These are phyloP conservation scores for Gossypium herbaceum DNA, from an alignment of 345 rosid genomes.

Conservation along the genomic window DNA sequence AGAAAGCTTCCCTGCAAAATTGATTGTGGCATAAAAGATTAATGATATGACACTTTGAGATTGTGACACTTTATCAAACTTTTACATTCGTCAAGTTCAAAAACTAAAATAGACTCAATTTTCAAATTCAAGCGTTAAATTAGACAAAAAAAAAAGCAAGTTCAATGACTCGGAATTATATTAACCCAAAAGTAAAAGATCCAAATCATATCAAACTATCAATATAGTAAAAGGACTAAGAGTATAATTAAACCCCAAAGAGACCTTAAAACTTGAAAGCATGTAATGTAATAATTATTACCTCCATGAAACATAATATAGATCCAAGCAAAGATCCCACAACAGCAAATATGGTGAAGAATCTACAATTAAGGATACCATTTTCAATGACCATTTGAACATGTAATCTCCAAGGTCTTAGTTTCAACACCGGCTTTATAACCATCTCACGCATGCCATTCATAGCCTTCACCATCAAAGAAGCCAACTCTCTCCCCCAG, in stretches of 20 bases:
- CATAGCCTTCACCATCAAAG: slow-evolving; percentile 17
- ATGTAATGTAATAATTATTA: neutral
- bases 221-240: too few relatives aligned
- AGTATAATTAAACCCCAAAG: too few relatives aligned
- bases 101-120: too few relatives aligned
- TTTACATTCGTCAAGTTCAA: too few relatives aligned
- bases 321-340: slow-evolving; percentile 73
- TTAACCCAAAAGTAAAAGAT: too few relatives aligned
- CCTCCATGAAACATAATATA: slow-evolving; percentile 43
- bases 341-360: slow-evolving; percentile 61
- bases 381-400: slow-evolving; percentile 45
- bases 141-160: too few relatives aligned
- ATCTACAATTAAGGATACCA: slow-evolving; percentile 55
- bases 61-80: too few relatives aligned
- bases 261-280: neutral
- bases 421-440: slow-evolving; percentile 22
- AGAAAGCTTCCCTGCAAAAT: slow-evolving; percentile 8
- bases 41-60: too few relatives aligned
- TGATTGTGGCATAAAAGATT: too few relatives aligned
- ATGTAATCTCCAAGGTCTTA: slow-evolving; percentile 26
- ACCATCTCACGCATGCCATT: slow-evolving; percentile 18
- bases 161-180: too few relatives aligned
- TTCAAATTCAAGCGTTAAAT: rapidly evolving
- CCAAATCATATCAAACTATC: too few relatives aligned
- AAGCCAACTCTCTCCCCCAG: slow-evolving; percentile 23